Conservation (phyloP, 352 stramenopile species). For the Halophytophthora batemanensis region DNA sequence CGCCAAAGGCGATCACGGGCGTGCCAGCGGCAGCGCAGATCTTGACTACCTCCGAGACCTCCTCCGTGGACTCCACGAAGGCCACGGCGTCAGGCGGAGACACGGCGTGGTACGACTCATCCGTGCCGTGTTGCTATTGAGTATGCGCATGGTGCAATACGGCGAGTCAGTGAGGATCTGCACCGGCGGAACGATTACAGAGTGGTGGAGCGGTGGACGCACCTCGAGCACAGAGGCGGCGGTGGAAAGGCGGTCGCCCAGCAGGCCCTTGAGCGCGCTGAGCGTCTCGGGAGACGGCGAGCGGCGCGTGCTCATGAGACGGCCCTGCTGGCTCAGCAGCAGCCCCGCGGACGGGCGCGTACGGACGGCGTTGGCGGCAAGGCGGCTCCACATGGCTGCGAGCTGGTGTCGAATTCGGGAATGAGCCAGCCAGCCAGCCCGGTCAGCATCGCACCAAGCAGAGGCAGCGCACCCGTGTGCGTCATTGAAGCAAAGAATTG, state of each 20-base stretch:
- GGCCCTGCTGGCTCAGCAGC: conserved; percentile 13
- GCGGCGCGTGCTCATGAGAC: conserved; percentile 25
- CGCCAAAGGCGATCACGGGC: conserved; percentile 94
- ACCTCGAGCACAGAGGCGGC: conserved; percentile 58
- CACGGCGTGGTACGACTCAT: conserved; percentile 89
- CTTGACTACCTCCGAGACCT: conserved; percentile 89
- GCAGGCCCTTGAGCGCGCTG: conserved; percentile 46
- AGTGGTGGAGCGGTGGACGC: too few relatives aligned
- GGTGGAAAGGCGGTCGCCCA: conserved; percentile 73
- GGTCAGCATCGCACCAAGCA: conserved; percentile 1
- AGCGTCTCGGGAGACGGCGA: conserved; percentile 31
- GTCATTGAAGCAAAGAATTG: conserved; percentile 1
- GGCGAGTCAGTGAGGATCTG: background rate
- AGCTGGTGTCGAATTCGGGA: conserved; percentile 19
- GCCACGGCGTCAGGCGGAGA: conserved; percentile 81
- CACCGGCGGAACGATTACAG: too few relatives aligned
- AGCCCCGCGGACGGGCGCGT: conserved; percentile 10
- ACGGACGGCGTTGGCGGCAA: conserved; percentile 19
- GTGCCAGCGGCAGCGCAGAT: conserved; percentile 76
- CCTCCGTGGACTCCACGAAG: conserved; percentile 76
- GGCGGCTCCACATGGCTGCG: conserved; percentile 31
- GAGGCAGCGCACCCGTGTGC: conserved; percentile 4
- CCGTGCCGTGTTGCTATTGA: conserved; percentile 70
- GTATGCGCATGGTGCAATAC: background rate
- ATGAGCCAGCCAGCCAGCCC: conserved; percentile 16